Evolutionary conservation across 2,329 filamentous ascomycete genomes (phyloP).

Genomic region (Aspergillus sp.): DNA sequence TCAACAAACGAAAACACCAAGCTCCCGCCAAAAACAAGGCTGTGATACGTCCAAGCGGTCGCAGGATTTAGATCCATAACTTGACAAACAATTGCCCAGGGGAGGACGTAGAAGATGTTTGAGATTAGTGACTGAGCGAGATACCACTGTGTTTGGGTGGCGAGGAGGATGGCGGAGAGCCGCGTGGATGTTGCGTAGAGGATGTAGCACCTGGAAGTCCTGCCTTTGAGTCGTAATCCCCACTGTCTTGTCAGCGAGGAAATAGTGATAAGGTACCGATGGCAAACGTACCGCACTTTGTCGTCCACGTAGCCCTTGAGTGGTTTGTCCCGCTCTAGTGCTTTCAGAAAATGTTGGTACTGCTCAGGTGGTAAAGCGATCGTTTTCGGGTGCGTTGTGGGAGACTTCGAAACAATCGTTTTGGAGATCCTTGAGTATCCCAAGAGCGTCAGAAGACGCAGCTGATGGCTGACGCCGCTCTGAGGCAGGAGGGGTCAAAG

Average conservation of each 20-base stretch:
- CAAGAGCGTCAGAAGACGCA: neutral
- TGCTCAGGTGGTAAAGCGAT: neutral
- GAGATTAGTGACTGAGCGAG: no score
- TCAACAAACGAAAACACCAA: no score
- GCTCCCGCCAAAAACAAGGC: no score
- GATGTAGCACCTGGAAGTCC: no score
- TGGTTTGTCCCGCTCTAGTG: neutral
- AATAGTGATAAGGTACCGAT: neutral
- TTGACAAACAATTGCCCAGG: no score
- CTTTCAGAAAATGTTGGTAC: neutral
- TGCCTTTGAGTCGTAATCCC: constrained; percentile 9
- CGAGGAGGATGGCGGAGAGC: no score
- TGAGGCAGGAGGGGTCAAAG: neutral
- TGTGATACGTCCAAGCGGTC: no score
- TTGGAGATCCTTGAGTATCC: constrained; percentile 5
- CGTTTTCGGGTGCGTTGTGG: neutral
- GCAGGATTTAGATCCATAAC: no score
- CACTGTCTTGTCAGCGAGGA: neutral
- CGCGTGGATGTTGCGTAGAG: no score
- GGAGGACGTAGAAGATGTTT: no score
- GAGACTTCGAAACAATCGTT: neutral
- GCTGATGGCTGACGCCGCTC: neutral
- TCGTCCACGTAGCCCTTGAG: neutral
- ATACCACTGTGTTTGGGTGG: no score
- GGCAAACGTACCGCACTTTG: constrained; percentile 8